Evolutionary conservation across 495 filamentous ascomycete genomes (phyloP), one percentile per base, ranked within the genome.

Genomic region (Penicillium robsamsonii): DNA sequence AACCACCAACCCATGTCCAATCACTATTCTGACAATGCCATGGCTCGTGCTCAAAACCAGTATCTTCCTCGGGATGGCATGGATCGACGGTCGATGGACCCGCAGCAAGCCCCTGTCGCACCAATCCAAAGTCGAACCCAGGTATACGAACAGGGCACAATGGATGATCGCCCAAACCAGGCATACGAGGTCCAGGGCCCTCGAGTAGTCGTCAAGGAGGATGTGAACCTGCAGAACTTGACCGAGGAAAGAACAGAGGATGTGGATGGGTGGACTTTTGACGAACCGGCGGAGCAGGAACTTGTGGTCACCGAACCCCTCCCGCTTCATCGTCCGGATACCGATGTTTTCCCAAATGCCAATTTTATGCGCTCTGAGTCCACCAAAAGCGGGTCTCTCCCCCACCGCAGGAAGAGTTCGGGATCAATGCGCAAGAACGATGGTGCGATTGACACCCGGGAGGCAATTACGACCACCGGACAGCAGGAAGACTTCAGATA

Each of bases 251-350:
- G 50, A 47, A 58, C 65, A 0, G 70, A 76, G 20, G 88, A 94
- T 57, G 67, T 79, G 5, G 92, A 96, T 70, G 87, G 81, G 11
- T 98, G 94, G 94, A 90, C 94, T 67, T 98, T 98, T 65, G 89
- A 91, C 56, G 93, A 97, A 51, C 77, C 75, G 4, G 43, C 58
- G 4, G 70, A 70, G 12, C 66, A 70, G 18, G 73, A 69, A 54
- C 50, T 69, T 1, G 72, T 84, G 25, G 65, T 20, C n/a, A 47
- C 78, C 44, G 81, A 77, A 58, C 70, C 69, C 56, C 82, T 79
- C 42, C 82, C 77, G 55, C 76, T 79, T 18, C 80, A 84, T 53
- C 74, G 91, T 46, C 90, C 89, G 3, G 92, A 97, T 64, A 90
- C 86, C 1, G 91, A 95, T 69, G 79, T 81, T 2, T 97, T 97